Percentiles rank a stretch among this genome's conserved stretches.
These are phyloP conservation scores for Didymella lethalis DNA, from an alignment of 2,329 filamentous ascomycete species.

Conservation along the genomic window DNA sequence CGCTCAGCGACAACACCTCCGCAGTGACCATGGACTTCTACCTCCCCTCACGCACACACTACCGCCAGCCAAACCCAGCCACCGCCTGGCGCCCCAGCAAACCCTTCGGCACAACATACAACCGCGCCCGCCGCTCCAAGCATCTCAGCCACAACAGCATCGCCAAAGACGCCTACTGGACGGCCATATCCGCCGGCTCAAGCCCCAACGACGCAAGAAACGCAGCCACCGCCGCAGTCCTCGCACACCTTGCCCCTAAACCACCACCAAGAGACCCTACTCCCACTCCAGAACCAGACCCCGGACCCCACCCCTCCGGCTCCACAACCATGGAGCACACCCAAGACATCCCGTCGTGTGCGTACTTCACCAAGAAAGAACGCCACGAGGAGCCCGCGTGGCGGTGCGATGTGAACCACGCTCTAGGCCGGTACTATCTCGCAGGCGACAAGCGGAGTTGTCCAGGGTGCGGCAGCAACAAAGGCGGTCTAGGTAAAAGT, in stretches of 20 bases:
- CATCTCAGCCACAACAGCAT: not conserved
- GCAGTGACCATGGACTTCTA: not conserved
- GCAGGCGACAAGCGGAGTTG: conserved; percentile 36
- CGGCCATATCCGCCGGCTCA: not conserved
- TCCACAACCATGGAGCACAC: not conserved
- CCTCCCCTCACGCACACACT: not conserved
- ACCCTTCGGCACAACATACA: not conserved
- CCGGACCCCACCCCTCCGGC: not conserved
- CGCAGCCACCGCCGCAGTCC: not conserved
- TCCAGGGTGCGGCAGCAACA: conserved; percentile 34
- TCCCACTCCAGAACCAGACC: not conserved
- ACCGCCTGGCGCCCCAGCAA: not conserved
- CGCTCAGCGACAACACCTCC: not conserved
- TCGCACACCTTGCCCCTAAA: not conserved
- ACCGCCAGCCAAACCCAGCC: not conserved
- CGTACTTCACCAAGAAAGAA: not conserved
- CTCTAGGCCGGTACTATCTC: conserved; percentile 42
- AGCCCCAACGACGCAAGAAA: not conserved
- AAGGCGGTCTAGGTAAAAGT: conserved; percentile 20
- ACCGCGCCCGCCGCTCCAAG: not conserved
- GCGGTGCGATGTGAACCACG: conserved; percentile 41
- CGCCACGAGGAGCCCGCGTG: conserved; percentile 23
- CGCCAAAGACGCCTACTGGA: not conserved
- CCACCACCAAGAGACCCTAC: not conserved
- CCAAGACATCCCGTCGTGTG: not conserved